Evolutionary conservation across 2,329 filamentous ascomycete species (phyloP), one percentile per base, ranked within the genome.

Genomic region (Venturia aucupariae): DNA sequence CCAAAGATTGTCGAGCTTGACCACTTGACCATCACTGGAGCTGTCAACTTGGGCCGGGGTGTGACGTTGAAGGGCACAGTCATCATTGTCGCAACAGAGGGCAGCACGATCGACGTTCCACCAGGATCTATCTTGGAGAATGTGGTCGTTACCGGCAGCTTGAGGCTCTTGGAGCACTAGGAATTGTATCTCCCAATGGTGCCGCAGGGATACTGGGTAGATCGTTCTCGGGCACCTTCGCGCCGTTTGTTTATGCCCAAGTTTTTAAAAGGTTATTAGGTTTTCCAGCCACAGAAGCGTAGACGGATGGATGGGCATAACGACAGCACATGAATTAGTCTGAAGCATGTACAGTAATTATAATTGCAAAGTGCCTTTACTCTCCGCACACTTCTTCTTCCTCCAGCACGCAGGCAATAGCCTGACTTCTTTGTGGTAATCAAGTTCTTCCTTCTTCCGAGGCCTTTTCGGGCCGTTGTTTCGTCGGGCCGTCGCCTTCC

Each of bases 61-160:
- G 94, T 99, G 65, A 95, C 92, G 46, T 84, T 97, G 70, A 99
- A 99, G 86, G 94, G 91, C 68, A 99, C 94, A 38, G 94, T 99
- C 77, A 99, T 99, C 75, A 99, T 99, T 70, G 94, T 99, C 63
- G 94, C 94, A 35, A 97, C 92, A 59, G 94, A 99, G 80, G 93
- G 93, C 70, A 92, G 90, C 82, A 99, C 94, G 68, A 99, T 99
- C 72, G 94, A 99, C 76, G 89, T 99, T 71, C 94, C 94, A 63
- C 93, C 94, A 24, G 94, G 94, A 75, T 97, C 92, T 24, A 90
- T 99, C 72, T 84, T 99, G 66, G 94, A 99, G 84, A 99, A 99
- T 80, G 94, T 97, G 17, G 94, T 99, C 62, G 94, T 99, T 65
- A 94, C 99, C 84, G 94, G 94, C 74, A 96, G 92, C 78, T 85